phyloP scores from a whole-genome alignment of 106 monocot species.

The Apostasia shenzhenica region DNA sequence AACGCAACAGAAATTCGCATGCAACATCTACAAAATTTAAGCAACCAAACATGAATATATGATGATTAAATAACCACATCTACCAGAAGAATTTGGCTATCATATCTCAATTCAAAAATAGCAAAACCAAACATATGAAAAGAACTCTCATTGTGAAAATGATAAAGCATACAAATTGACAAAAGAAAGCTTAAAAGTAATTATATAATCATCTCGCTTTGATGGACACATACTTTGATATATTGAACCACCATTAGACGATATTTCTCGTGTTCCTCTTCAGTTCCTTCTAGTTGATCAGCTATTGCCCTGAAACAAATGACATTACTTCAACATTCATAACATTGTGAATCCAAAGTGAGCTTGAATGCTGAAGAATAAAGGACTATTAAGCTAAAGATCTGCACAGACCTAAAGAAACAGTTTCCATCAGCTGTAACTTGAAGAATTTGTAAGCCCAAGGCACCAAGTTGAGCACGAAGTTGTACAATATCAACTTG shows the following conservation, averaged over 20 bases:
- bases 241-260: constrained; percentile 69
- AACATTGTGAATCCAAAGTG: neutral
- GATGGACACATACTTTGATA: constrained; percentile 40
- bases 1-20: neutral
- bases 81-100: no score
- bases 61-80: no score
- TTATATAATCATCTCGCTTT: neutral
- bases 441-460: constrained; percentile 76
- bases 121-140: no score
- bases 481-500: constrained; percentile 45
- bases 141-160: neutral
- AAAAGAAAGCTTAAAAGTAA: neutral
- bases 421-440: constrained; percentile 87
- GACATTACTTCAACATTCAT: neutral
- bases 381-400: neutral
- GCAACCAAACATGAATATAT: no score
- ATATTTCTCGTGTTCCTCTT: constrained; percentile 68
- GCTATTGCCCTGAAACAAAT: constrained; percentile 51
- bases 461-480: constrained; percentile 47
- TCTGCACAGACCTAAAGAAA: constrained; percentile 59
- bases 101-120: no score
- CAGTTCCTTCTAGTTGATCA: constrained; percentile 79
- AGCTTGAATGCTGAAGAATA: neutral
- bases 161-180: neutral
- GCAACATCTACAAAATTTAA: no score